Percentiles rank a stretch among this genome's conserved stretches.
Evolutionary conservation across 305 asterid species (phyloP).

Genomic region (Fraxinus platypoda): DNA sequence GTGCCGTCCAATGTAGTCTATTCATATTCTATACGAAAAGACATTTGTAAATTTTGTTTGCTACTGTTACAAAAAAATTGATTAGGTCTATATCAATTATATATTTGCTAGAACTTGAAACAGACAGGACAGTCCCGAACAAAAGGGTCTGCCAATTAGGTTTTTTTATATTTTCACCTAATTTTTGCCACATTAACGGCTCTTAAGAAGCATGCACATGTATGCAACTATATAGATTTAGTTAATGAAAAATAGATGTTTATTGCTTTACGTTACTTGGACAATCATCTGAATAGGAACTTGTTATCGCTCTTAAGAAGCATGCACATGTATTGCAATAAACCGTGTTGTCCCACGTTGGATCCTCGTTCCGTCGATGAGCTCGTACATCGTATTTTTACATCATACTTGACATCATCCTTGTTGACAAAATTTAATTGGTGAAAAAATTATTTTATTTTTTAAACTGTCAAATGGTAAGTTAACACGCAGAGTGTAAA

Average conservation of each 20-base stretch:
- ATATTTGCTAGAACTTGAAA: neutral
- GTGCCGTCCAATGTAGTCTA: neutral
- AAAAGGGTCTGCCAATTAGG: neutral
- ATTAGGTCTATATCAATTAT: neutral
- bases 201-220: neutral
- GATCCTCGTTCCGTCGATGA: too few species aligned
- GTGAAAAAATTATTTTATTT: too few species aligned
- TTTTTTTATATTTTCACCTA: neutral
- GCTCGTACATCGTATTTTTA: too few species aligned
- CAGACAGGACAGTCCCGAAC: conserved; percentile 17
- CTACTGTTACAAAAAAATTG: neutral
- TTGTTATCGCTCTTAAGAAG: too few species aligned
- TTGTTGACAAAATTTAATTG: too few species aligned
- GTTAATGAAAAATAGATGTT: neutral
- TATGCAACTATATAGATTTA: neutral
- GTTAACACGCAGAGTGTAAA: too few species aligned
- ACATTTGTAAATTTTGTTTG: neutral
- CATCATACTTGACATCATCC: too few species aligned
- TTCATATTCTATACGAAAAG: neutral
- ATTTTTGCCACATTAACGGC: conserved; percentile 13
- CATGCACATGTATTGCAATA: too few species aligned
- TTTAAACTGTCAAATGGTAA: too few species aligned
- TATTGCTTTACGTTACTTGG: neutral
- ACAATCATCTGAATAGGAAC: neutral
- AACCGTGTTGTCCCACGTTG: too few species aligned